phyloP scores from a whole-genome alignment of 2,329 filamentous ascomycete genomes.

The Talaromyces rugulosus region DNA sequence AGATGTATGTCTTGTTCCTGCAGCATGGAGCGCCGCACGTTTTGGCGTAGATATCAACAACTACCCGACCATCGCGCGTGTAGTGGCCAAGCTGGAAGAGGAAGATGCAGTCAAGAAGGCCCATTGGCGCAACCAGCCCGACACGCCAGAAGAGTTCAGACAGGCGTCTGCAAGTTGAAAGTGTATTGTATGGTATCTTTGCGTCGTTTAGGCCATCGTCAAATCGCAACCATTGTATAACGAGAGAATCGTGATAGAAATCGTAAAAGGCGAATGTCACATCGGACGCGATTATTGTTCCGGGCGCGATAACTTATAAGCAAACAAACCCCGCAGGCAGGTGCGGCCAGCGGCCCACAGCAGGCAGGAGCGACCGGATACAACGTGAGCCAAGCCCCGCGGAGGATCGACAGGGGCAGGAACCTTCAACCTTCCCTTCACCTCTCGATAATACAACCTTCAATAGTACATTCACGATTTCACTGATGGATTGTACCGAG shows the following conservation, averaged over 20 bases:
- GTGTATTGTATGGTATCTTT: neutral
- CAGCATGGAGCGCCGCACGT: slow-evolving; percentile 54
- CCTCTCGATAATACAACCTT: neutral
- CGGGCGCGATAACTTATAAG: too few relatives aligned
- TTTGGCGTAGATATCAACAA: slow-evolving; percentile 50
- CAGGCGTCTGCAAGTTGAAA: neutral
- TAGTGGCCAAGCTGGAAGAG: slow-evolving; percentile 46
- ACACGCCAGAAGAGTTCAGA: slow-evolving; percentile 48
- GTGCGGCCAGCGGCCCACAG: neutral
- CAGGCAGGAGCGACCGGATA: neutral
- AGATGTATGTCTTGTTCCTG: slow-evolving; percentile 56
- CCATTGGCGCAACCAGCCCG: slow-evolving; percentile 53
- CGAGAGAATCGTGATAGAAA: neutral
- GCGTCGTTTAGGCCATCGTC: neutral
- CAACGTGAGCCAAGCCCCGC: neutral
- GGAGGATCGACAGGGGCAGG: neutral
- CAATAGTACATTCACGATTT: neutral
- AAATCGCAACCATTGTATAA: neutral
- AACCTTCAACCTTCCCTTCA: neutral
- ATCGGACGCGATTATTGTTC: too few relatives aligned
- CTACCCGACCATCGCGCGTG: slow-evolving; percentile 46
- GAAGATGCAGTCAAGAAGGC: slow-evolving; percentile 51
- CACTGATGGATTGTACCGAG: neutral
- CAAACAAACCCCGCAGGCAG: neutral
- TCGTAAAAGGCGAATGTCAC: neutral